phyloP scores from a whole-genome alignment of 2,329 filamentous ascomycete genomes.

The Elsinoe batatas region DNA sequence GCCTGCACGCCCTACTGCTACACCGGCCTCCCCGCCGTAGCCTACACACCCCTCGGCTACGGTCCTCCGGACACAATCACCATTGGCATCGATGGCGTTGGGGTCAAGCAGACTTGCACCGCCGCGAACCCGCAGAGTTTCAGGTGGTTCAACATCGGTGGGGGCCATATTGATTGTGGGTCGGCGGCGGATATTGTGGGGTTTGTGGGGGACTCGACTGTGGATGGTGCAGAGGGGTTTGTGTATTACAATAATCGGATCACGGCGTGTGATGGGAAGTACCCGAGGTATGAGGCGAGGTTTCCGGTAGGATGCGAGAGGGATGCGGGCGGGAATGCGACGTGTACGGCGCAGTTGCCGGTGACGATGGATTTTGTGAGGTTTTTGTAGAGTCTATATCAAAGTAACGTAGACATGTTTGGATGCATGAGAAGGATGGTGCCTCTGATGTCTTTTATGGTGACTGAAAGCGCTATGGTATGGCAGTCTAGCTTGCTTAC shows the following conservation, averaged over 20 bases:
- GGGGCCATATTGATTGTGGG: conserved; percentile 7
- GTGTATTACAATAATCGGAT: not conserved
- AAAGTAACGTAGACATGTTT: no score
- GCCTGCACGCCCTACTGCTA: conserved; percentile 9
- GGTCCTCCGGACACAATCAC: conserved; percentile 8
- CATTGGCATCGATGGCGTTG: not conserved
- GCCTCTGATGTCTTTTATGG: no score
- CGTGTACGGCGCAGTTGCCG: conserved; percentile 4
- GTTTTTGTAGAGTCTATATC: not conserved
- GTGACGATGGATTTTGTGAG: conserved; percentile 1
- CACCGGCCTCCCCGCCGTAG: conserved; percentile 1
- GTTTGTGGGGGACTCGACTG: conserved; percentile 3
- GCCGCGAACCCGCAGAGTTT: not conserved
- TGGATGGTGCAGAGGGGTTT: not conserved
- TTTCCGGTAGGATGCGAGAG: conserved; percentile 5
- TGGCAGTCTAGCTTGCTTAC: no score
- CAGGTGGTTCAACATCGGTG: not conserved
- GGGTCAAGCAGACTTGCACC: not conserved
- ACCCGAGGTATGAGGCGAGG: conserved; percentile 6
- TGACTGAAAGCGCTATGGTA: no score
- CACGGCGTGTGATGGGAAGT: not conserved
- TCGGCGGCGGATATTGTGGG: conserved; percentile 11
- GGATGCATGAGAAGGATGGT: no score
- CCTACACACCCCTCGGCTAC: conserved; percentile 12
- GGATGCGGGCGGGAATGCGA: conserved; percentile 5